Evolutionary conservation across 257 asterid species (phyloP).

Genomic region (Osmanthus fragrans): DNA sequence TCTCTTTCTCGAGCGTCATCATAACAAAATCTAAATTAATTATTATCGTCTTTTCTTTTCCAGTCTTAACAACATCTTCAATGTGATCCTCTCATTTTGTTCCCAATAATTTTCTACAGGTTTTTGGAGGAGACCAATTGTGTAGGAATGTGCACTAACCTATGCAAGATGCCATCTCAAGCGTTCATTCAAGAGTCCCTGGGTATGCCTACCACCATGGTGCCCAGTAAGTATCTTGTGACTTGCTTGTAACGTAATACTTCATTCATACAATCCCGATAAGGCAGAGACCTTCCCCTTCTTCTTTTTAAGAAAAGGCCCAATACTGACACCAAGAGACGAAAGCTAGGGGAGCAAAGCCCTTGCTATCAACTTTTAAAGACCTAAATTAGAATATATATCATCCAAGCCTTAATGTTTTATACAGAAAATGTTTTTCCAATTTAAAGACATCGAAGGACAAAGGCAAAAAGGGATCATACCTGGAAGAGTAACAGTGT

Average conservation of each 20-base stretch:
- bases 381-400: neutral
- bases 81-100: neutral
- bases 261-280: neutral
- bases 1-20: no score
- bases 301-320: neutral
- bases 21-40: neutral
- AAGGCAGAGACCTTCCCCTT: neutral
- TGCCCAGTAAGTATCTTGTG: slow-evolving; percentile 69
- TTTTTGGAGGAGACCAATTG: slow-evolving; percentile 87
- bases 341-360: neutral
- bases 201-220: slow-evolving; percentile 80
- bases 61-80: neutral
- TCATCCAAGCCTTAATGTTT: neutral
- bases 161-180: slow-evolving; percentile 95
- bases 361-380: neutral
- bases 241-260: neutral
- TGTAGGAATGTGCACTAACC: slow-evolving; percentile 94
- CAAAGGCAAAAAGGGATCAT: slow-evolving; percentile 11
- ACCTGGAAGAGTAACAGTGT: slow-evolving; percentile 22
- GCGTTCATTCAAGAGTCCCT: slow-evolving; percentile 74
- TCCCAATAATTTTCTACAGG: slow-evolving; percentile 35
- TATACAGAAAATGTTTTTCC: neutral
- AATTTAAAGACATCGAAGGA: neutral
- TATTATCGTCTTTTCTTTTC: neutral
- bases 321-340: neutral